Evolutionary conservation across 75 land plant genomes (phyloP).

Genomic region (Pinus albicaulis): DNA sequence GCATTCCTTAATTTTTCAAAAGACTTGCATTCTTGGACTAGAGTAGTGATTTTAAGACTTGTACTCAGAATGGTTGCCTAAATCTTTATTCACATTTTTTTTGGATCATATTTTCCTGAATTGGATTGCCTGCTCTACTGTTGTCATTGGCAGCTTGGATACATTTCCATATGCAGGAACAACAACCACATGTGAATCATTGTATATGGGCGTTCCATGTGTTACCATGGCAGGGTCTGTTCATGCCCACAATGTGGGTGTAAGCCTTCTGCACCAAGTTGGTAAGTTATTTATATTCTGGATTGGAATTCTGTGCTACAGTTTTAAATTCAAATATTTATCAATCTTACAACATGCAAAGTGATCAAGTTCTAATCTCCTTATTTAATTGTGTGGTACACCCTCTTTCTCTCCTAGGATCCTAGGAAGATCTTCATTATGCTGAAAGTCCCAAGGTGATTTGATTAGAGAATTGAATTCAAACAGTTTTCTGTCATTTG

Average conservation of each 20-base stretch:
- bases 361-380: background rate
- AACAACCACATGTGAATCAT: conserved; percentile 96
- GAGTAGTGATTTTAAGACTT: background rate
- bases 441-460: background rate
- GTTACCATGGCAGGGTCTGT: conserved; percentile 95
- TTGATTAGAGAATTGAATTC: background rate
- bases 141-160: conserved; percentile 70
- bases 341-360: background rate
- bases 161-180: conserved; percentile 99
- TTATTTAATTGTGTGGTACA: background rate
- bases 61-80: background rate
- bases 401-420: background rate
- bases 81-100: background rate
- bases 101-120: background rate
- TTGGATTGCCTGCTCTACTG: background rate
- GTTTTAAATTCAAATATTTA: background rate
- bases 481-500: background rate
- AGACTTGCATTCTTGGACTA: too few relatives aligned
- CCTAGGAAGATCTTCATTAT: background rate
- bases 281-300: conserved; percentile 48
- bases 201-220: conserved; percentile 99
- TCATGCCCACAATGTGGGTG: conserved; percentile 99
- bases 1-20: background rate
- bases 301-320: background rate
- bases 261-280: conserved; percentile 88